Conservation (phyloP, 2,329 filamentous ascomycete species). For the Aspergillus melleus region DNA sequence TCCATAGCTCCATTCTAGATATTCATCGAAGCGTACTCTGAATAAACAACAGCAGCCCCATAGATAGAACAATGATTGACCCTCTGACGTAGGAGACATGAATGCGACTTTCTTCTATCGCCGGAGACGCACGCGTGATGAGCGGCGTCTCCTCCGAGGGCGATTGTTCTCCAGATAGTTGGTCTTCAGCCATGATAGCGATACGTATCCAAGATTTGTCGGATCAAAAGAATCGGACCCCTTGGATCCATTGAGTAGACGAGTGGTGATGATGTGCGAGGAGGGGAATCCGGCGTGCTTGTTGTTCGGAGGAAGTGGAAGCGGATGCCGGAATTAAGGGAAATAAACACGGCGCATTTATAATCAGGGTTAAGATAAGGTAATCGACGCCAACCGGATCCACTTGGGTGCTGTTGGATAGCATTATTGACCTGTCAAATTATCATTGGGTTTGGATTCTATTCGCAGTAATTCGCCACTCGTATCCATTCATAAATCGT, state of each 20-base stretch:
- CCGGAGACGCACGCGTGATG: neutral
- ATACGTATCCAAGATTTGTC: neutral
- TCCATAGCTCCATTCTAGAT: neutral
- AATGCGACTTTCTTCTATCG: neutral
- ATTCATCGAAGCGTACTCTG: conserved; percentile 11
- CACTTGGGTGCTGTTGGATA: neutral
- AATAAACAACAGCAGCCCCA: conserved; percentile 19
- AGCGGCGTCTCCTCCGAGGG: conserved; percentile 3
- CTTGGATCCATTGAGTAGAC: neutral
- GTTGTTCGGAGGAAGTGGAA: neutral
- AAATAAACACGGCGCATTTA: neutral
- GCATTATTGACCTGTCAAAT: too few species aligned
- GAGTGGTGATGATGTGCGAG: neutral
- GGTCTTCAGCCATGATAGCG: neutral
- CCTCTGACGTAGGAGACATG: conserved; percentile 13
- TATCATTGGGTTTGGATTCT: neutral
- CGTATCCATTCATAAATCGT: neutral
- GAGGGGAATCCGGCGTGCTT: neutral
- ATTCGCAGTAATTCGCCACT: neutral
- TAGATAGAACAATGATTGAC: conserved; percentile 12
- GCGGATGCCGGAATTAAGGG: neutral
- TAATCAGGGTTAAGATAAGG: neutral
- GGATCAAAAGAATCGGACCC: neutral
- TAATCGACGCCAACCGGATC: neutral
- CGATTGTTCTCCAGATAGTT: neutral